Evolutionary conservation across 208 protist genomes (phyloP), one percentile per base, ranked within the genome.

Genomic region (Leishmania guyanensis): DNA sequence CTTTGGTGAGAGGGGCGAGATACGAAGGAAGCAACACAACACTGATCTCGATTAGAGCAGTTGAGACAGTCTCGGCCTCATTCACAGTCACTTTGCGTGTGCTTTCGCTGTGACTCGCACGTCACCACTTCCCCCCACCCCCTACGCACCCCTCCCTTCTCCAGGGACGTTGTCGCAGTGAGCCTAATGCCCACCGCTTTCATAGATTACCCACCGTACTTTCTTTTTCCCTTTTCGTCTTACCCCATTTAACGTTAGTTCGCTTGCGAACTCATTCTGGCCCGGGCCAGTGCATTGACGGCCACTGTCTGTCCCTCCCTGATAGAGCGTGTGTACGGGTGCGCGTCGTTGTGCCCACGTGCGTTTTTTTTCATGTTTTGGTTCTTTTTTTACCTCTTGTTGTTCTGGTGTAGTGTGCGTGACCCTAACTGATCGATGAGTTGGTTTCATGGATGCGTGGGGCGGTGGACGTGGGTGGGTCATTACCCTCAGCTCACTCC

Each of bases 171-270:
- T 51, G 46, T 54, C 46, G 46, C 2, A 51, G 69, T 51, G 5
- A 36, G 3, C 46, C 46, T 26, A 53, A 54, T 26, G 33, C 16
- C 46, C 36, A 73, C 14, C 20, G 43, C n/a, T 53, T 22, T 53
- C 69, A 73, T 73, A 73, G 69, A 73, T 14, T 56, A 62, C 26
- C 72, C 8, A 53, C 17, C 72, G 51, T 62, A 43, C 16, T 76
- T 62, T 46, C 0, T 54, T 76, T 39, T 48, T 71, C 39, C 29
- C 6, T 9, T 73, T 58, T 33, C 17, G 72, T 43, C n/a, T 76
- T 58, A 16, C 26, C 6, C 48, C 53, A 39, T 46, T 43, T 26
- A 76, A 33, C 33, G 29, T 76, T 9, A 43, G 33, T 26, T 76
- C 51, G 14, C n/a, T 62, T 12, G 72, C 43, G 72, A 56, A 58